A percentile compares a stretch with the other conserved stretches of the same genome.
Conservation (phyloP, 1,139 yeast genomes). For the Scheffersomyces parashehatae region DNA sequence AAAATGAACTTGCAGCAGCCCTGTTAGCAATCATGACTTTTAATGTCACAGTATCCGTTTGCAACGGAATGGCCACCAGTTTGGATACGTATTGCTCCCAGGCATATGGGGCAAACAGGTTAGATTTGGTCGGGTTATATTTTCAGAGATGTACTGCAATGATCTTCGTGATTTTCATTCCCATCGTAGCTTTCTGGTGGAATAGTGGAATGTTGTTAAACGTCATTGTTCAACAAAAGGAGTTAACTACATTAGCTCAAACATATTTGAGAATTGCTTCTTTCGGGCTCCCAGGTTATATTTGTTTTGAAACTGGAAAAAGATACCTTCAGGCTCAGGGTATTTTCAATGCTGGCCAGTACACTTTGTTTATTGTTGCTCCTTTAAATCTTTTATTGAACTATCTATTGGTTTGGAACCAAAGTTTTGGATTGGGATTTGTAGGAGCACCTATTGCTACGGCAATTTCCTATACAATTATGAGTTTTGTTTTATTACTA, state of each 20-base stretch:
- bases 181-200: constrained; percentile 50
- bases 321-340: constrained; percentile 57
- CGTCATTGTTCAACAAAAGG: constrained; percentile 43
- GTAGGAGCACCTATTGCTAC: constrained; percentile 63
- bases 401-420: constrained; percentile 60
- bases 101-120: constrained; percentile 58
- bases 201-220: constrained; percentile 43
- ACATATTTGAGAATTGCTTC: constrained; percentile 49
- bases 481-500: constrained; percentile 48
- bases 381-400: constrained; percentile 57
- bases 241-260: constrained; percentile 52
- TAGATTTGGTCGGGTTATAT: constrained; percentile 52
- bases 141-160: constrained; percentile 58
- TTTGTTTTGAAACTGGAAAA: constrained; percentile 54
- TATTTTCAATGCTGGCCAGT: constrained; percentile 52
- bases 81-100: constrained; percentile 81
- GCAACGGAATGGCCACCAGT: constrained; percentile 70
- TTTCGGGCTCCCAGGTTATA: constrained; percentile 60
- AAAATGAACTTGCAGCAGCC: constrained; percentile 60
- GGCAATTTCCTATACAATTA: constrained; percentile 55
- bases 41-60: constrained; percentile 60
- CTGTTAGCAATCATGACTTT: constrained; percentile 66
- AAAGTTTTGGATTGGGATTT: constrained; percentile 51
- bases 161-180: constrained; percentile 47
- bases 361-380: constrained; percentile 51